Evolutionary conservation across 1,284 basidiomycete genomes (phyloP), one percentile per base, ranked within the genome.

Genomic region (Violaceomyces palustris): DNA sequence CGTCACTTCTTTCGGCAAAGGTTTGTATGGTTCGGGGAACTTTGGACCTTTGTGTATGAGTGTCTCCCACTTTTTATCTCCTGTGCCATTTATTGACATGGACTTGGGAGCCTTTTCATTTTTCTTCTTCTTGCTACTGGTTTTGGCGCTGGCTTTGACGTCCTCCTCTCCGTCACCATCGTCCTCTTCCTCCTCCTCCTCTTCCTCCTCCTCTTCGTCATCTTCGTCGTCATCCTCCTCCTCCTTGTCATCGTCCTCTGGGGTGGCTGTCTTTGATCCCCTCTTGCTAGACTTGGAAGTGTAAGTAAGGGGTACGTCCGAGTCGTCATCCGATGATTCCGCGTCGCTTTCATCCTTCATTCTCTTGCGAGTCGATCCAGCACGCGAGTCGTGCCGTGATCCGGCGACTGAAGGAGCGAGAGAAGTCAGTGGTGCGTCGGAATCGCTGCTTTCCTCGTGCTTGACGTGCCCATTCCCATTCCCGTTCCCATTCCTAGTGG

Each of bases 1-100:
- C 79, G 88, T 94, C 74, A 97, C 83, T 66, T 83, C 69, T 22
- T 79, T 77, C 2, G 94, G 92, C 35, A 97, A 78, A 9, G 87
- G 82, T 57, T 89, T 83, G 72, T 99, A 98, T 0, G 88, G 84
- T 36, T 91, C 90, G 49, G 94, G 93, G 77, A 99, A 99, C 56
- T 92, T 81, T 27, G 98, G 92, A 38, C 92, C 94, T 59, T 82
- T 85, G 76, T 99, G 94, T 69, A 90, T 84, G 35, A 98, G 80
- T 9, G 87, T 92, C 42, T 82, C 82, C 94, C 94, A 98, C 75
- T 97, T 81, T 39, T 67, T 61, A 32, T 63, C 64, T 35, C 64
- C 63, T 2, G 51, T 54, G 31, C 65, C 61, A 17, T 55, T 50
- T 43, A 56, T 46, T 39, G 51, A 50, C 56, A 54, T 60, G 39